phyloP scores from a whole-genome alignment of 768 basidiomycete genomes.

The Termitomyces sp. region DNA sequence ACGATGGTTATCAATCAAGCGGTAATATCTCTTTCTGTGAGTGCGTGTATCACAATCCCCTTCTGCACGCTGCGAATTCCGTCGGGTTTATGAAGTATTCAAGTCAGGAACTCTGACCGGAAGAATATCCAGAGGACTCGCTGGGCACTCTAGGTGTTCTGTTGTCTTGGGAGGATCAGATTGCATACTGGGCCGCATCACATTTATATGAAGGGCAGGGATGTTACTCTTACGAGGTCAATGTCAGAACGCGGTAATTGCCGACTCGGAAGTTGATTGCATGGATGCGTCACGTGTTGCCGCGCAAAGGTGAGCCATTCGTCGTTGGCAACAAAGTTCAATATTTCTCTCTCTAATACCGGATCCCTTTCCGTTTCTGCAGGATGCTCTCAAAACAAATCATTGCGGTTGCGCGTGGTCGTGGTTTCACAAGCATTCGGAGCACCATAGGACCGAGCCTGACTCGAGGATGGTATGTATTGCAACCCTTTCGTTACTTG shows the following conservation, averaged over 20 bases:
- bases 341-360: not conserved
- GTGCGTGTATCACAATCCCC: too few species aligned
- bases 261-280: not conserved
- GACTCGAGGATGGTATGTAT: slow-evolving; percentile 41
- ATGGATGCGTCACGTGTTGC: not conserved
- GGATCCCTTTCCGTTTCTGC: slow-evolving; percentile 1
- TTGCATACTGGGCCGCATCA: too few species aligned
- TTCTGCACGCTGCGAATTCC: too few species aligned
- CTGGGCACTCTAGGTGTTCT: too few species aligned
- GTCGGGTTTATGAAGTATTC: too few species aligned
- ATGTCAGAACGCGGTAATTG: not conserved
- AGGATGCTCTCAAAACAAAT: slow-evolving; percentile 69
- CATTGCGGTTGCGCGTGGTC: slow-evolving; percentile 58
- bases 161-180: too few species aligned
- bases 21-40: too few species aligned
- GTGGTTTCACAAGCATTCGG: slow-evolving; percentile 35
- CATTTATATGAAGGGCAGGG: too few species aligned
- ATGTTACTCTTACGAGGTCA: too few species aligned
- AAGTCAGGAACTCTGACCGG: too few species aligned
- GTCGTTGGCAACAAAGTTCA: slow-evolving; percentile 2
- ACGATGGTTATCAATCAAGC: too few species aligned
- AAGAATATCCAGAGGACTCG: too few species aligned
- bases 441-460: slow-evolving; percentile 25
- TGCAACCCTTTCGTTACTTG: slow-evolving; percentile 10
- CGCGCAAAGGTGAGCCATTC: not conserved